phyloP scores from a whole-genome alignment of 1,139 yeast genomes.

The Sugiyamaella sp. region DNA sequence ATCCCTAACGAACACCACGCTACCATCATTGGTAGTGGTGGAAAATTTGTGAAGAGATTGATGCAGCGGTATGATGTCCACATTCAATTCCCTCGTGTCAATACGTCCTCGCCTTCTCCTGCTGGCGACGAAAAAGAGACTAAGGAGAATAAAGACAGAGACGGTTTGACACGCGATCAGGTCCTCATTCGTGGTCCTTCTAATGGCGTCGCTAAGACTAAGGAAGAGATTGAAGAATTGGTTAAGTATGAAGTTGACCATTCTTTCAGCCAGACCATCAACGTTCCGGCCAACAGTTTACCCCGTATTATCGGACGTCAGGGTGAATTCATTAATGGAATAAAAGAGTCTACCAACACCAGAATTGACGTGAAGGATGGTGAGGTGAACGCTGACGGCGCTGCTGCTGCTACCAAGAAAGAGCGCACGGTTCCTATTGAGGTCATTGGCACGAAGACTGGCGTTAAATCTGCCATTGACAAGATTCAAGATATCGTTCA shows the following conservation, averaged over 20 bases:
- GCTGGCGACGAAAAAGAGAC: slow-evolving; percentile 31
- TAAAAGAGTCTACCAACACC: slow-evolving; percentile 79
- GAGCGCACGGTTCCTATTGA: slow-evolving; percentile 55
- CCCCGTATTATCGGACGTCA: slow-evolving; percentile 86
- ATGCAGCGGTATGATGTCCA: slow-evolving; percentile 87
- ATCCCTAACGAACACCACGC: slow-evolving; percentile 82
- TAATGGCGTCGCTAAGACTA: slow-evolving; percentile 81
- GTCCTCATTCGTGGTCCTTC: slow-evolving; percentile 90
- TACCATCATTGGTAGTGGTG: slow-evolving; percentile 81
- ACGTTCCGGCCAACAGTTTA: slow-evolving; percentile 72
- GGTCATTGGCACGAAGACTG: slow-evolving; percentile 77
- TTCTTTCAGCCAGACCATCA: slow-evolving; percentile 64
- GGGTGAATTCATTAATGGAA: slow-evolving; percentile 83
- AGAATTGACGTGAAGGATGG: slow-evolving; percentile 67
- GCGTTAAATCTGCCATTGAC: slow-evolving; percentile 73
- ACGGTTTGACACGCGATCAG: slow-evolving; percentile 50
- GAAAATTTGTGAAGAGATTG: slow-evolving; percentile 79
- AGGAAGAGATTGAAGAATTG: slow-evolving; percentile 82
- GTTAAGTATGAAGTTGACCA: slow-evolving; percentile 87
- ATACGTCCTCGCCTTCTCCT: slow-evolving; percentile 12
- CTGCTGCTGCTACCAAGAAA: slow-evolving; percentile 45
- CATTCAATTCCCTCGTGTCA: slow-evolving; percentile 66
- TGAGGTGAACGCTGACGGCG: slow-evolving; percentile 49
- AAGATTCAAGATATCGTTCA: slow-evolving; percentile 65
- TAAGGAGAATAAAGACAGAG: slow-evolving; percentile 35